Percentiles rank a stretch among this genome's conserved stretches.
Conservation (phyloP, 306 rosid species). For the Trichosanthes truncata region DNA sequence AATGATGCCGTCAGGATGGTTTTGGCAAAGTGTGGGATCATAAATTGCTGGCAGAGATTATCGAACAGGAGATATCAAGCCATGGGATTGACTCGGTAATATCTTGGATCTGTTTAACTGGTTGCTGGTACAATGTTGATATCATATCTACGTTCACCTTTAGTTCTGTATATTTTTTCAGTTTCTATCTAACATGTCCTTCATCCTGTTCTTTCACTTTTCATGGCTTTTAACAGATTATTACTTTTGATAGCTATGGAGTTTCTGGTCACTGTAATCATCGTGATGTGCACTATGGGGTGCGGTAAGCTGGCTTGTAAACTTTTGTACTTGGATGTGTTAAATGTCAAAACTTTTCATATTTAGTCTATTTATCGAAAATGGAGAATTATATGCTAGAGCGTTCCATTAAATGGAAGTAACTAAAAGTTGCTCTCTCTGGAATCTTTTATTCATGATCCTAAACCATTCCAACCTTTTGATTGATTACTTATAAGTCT, state of each 20-base stretch:
- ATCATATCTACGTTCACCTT: not conserved
- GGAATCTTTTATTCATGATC: not conserved
- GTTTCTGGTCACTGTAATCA: conserved; percentile 96
- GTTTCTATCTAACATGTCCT: not conserved
- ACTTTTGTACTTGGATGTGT: not conserved
- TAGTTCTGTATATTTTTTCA: not conserved
- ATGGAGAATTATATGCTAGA: not conserved
- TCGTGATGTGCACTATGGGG: conserved; percentile 63
- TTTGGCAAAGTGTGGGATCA: conserved; percentile 74
- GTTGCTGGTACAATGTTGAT: not conserved
- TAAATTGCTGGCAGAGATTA: conserved; percentile 42
- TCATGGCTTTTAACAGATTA: conserved; percentile 35
- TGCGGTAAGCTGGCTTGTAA: conserved; percentile 38
- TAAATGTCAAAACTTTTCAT: not conserved
- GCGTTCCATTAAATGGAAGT: not conserved
- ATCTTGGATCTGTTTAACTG: not conserved
- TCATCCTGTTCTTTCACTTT: not conserved
- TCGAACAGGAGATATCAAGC: conserved; percentile 38
- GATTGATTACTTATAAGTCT: not conserved
- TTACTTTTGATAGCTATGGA: conserved; percentile 74
- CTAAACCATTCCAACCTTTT: not conserved
- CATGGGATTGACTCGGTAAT: conserved; percentile 56
- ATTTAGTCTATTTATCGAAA: not conserved
- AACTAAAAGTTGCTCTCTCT: not conserved
- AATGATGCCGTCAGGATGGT: conserved; percentile 59